Conservation (phyloP, 129 eudicot genomes). For the Flaveria robusta region DNA sequence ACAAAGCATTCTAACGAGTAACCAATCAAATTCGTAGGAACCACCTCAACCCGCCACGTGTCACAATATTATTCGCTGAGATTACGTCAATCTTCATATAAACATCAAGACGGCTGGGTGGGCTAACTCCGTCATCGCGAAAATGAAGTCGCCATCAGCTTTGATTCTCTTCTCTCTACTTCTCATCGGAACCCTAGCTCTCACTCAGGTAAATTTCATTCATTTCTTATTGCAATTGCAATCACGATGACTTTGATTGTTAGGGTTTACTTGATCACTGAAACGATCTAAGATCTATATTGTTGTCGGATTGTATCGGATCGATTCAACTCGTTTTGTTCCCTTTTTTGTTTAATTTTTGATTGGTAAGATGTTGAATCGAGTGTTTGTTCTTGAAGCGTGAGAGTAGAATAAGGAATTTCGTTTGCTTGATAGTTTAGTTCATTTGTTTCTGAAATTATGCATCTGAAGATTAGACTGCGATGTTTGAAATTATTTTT, state of each 20-base stretch:
- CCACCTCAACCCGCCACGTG: slow-evolving; percentile 21
- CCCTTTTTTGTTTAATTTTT: neutral
- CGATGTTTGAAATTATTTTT: neutral
- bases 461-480: neutral
- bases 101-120: slow-evolving; percentile 18
- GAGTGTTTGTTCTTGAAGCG: neutral
- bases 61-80: neutral
- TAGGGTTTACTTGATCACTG: slow-evolving; percentile 21
- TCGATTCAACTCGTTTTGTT: neutral
- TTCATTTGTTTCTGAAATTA: neutral
- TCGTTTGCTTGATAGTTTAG: neutral
- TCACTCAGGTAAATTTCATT: slow-evolving; percentile 41
- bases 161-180: slow-evolving; percentile 43
- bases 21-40: neutral
- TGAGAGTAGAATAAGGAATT: neutral
- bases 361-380: neutral
- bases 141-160: slow-evolving; percentile 33
- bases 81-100: slow-evolving; percentile 27
- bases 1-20: too few relatives aligned
- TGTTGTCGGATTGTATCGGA: neutral
- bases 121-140: slow-evolving; percentile 16
- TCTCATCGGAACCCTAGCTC: slow-evolving; percentile 54
- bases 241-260: neutral
- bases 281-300: neutral
- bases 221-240: neutral